Percentiles rank a stretch among this genome's conserved stretches.
These are phyloP conservation scores for Ormosia emarginata DNA, from an alignment of 306 rosid species.

Conservation along the genomic window DNA sequence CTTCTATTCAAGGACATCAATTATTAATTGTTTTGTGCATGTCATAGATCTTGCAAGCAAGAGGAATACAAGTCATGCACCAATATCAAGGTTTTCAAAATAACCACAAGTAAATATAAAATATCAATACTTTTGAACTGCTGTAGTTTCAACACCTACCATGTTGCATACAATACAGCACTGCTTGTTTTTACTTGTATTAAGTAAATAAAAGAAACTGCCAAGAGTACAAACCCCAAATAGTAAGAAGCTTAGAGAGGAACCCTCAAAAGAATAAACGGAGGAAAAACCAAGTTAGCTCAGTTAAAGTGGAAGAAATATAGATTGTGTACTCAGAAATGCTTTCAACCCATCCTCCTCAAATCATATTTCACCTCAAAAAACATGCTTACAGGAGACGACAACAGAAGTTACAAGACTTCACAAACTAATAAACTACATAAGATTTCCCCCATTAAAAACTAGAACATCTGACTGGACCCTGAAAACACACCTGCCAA, in stretches of 20 bases:
- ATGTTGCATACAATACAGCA: not conserved
- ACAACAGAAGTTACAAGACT: not conserved
- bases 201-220: not conserved
- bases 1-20: not conserved
- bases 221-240: not conserved
- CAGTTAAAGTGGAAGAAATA: not conserved
- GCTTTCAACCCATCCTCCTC: constrained; percentile 8
- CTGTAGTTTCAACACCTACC: not conserved
- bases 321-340: not conserved
- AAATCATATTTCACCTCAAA: not conserved
- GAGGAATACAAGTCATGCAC: not conserved
- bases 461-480: not conserved
- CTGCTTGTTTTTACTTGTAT: not conserved
- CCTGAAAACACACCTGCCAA: constrained; percentile 67
- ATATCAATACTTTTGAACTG: not conserved
- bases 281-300: not conserved
- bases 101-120: not conserved
- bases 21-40: not conserved
- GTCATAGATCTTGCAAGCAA: not conserved
- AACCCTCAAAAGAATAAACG: not conserved
- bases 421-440: not conserved
- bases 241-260: not conserved
- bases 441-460: not conserved
- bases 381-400: not conserved
- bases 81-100: not conserved